Conservation (phyloP, 2,329 filamentous ascomycete species). For the Furcasterigmium furcatum region DNA sequence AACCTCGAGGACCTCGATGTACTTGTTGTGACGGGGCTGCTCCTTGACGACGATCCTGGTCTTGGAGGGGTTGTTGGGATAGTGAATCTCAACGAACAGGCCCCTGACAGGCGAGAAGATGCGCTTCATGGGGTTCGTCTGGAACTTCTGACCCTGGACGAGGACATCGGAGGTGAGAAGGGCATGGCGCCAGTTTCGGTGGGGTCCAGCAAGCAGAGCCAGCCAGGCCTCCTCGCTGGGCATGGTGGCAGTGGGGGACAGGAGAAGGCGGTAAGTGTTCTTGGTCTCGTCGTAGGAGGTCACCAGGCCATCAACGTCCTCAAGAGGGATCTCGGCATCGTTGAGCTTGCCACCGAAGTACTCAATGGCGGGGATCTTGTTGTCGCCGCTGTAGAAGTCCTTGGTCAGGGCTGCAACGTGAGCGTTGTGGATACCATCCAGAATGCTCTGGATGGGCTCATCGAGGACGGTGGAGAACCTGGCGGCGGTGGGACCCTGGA, state of each 20-base stretch:
- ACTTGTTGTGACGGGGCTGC: conserved; percentile 79
- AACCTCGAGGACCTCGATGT: conserved; percentile 85
- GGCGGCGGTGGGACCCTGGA: conserved; percentile 90
- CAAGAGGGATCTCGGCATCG: conserved; percentile 63
- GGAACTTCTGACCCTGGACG: conserved; percentile 93
- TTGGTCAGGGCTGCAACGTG: conserved; percentile 78
- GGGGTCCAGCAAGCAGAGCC: conserved; percentile 78
- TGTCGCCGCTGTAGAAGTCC: conserved; percentile 76
- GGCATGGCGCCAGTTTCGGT: conserved; percentile 90
- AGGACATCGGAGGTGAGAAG: conserved; percentile 92
- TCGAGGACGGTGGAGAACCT: conserved; percentile 88
- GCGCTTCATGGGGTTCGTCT: conserved; percentile 91
- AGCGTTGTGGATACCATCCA: conserved; percentile 83
- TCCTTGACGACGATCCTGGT: conserved; percentile 87
- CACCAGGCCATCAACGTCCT: conserved; percentile 80
- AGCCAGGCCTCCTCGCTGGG: conserved; percentile 84
- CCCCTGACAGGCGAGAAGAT: conserved; percentile 86
- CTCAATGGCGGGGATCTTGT: conserved; percentile 79
- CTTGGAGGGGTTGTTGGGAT: conserved; percentile 78
- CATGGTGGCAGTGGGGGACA: conserved; percentile 68
- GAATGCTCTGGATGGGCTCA: conserved; percentile 91
- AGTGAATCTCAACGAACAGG: conserved; percentile 81
- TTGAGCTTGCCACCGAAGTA: conserved; percentile 92
- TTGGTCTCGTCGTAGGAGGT: conserved; percentile 80
- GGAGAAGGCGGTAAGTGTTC: conserved; percentile 79